Evolutionary conservation across 202 grass and related monocot species (phyloP), one percentile per base, ranked within the genome.

Genomic region (Cymbopogon flexuosus): DNA sequence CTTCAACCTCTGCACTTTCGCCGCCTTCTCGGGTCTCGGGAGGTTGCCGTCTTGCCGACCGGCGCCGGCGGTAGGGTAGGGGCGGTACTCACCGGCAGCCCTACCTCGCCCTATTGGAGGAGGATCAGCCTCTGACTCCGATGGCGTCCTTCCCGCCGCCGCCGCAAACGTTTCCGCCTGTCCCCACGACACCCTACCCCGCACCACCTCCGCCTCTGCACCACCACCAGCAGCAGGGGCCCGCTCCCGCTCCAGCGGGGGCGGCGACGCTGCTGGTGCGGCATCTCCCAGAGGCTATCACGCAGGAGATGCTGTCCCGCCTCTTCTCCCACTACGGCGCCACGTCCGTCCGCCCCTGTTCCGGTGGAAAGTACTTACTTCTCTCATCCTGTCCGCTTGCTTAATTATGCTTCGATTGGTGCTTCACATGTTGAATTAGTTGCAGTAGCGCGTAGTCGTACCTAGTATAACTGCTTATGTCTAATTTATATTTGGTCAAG

Each of bases 261-360:
- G 57, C 82, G 14, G 87, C 83, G 57, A 94, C 91, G 16, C 89
- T 94, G 65, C 77, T 97, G 10, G 94, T 97, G 68, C 90, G 88
- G 76, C 91, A 94, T 66, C 89, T 97, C 16, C 94, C 91, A 3
- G 91, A 97, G 86, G 91, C 84, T 10, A 94, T 97, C 23, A 82
- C 94, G 52, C 67, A 84, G 41, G 91, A 92, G 66, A 88, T 97
- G 88, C 84, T 97, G 33, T 87, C 71, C 37, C 86, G 89, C 23
- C 91, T 97, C 75, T 97, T 94, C 78, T 92, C 94, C 59, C 91
- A 89, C 79, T 97, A 97, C 36, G 94, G 94, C 5, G 94, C 89
- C 71, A 90, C 88, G 21, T 72, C 87, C 67, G 88, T 94, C 52
- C 87, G 89, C 36, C 89, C 89, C 49, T 94, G 91, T 81, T 83